phyloP scores from a whole-genome alignment of 1,284 basidiomycete genomes.

The Jaminaea rosea region DNA sequence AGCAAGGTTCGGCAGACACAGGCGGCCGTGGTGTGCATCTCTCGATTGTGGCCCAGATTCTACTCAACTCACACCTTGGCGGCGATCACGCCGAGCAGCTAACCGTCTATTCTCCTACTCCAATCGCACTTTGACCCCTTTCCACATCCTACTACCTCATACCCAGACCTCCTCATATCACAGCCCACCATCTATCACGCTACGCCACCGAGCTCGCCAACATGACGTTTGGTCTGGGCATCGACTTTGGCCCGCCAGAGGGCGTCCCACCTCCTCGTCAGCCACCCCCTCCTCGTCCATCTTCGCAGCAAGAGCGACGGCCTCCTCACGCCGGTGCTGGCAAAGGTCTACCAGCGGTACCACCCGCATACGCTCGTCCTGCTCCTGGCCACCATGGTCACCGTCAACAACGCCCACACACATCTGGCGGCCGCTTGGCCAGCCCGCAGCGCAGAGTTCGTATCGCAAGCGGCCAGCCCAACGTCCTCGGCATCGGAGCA shows the following conservation, averaged over 20 bases:
- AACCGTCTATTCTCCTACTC: too few relatives aligned
- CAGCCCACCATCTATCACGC: not conserved
- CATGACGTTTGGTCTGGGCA: slow-evolving; percentile 36
- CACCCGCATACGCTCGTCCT: too few relatives aligned
- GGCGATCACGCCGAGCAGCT: too few relatives aligned
- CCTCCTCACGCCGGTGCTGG: slow-evolving; percentile 15
- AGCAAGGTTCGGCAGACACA: too few relatives aligned
- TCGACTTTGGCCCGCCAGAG: slow-evolving; percentile 26
- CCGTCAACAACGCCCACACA: slow-evolving; percentile 11
- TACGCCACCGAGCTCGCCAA: not conserved
- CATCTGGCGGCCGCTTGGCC: not conserved
- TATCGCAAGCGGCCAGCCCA: slow-evolving; percentile 30
- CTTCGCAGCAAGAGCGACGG: slow-evolving; percentile 9
- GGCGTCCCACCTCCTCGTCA: not conserved
- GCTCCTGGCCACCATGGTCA: slow-evolving; percentile 19
- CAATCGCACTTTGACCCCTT: too few relatives aligned
- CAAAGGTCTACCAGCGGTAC: too few relatives aligned
- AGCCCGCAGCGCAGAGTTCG: slow-evolving; percentile 15
- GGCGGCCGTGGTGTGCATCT: too few relatives aligned
- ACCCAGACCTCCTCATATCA: too few relatives aligned
- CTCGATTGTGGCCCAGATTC: too few relatives aligned
- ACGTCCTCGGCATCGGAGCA: slow-evolving; percentile 20
- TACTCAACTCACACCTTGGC: too few relatives aligned
- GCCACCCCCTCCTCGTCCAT: slow-evolving; percentile 3
- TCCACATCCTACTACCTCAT: too few relatives aligned